Percentiles rank a stretch among this genome's conserved stretches.
Conservation (phyloP, 2,329 filamentous ascomycete genomes). For the Penicillium sp. region DNA sequence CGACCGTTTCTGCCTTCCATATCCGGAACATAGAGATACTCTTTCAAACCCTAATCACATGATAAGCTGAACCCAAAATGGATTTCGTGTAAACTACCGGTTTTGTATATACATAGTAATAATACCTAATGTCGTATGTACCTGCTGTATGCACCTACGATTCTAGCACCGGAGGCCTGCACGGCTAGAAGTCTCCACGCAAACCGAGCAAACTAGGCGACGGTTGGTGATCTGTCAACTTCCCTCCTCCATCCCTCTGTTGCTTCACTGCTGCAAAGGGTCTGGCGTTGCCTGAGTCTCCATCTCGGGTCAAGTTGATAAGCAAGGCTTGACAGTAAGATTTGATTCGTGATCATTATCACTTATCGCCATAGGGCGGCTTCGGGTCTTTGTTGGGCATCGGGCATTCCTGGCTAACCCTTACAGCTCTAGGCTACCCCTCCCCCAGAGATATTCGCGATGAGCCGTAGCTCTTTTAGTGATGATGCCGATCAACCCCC, state of each 20-base stretch:
- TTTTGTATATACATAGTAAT: too few species aligned
- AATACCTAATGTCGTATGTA: too few species aligned
- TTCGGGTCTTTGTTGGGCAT: slow-evolving; percentile 11
- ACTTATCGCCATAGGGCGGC: slow-evolving; percentile 11
- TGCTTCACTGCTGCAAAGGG: slow-evolving; percentile 11
- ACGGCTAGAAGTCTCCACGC: slow-evolving; percentile 7
- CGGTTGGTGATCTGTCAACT: slow-evolving; percentile 8
- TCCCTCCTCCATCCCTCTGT: slow-evolving; percentile 5
- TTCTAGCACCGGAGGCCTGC: background rate
- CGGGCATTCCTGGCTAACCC: slow-evolving; percentile 9
- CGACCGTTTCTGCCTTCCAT: slow-evolving; percentile 15
- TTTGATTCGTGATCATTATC: slow-evolving; percentile 11
- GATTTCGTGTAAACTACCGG: slow-evolving; percentile 1
- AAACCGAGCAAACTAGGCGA: slow-evolving; percentile 9
- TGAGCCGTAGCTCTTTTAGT: slow-evolving; percentile 11
- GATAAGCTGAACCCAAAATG: background rate
- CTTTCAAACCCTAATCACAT: slow-evolving; percentile 13
- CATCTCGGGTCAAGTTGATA: too few species aligned
- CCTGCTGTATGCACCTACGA: too few species aligned
- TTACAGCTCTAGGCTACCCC: slow-evolving; percentile 6
- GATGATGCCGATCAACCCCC: background rate
- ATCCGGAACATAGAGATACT: slow-evolving; percentile 4
- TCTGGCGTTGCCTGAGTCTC: slow-evolving; percentile 1
- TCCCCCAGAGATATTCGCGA: slow-evolving; percentile 5
- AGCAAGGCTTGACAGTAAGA: background rate